Base-by-base conservation (phyloP, 495 filamentous ascomycete genomes). In the Parmelia sp. region DNA sequence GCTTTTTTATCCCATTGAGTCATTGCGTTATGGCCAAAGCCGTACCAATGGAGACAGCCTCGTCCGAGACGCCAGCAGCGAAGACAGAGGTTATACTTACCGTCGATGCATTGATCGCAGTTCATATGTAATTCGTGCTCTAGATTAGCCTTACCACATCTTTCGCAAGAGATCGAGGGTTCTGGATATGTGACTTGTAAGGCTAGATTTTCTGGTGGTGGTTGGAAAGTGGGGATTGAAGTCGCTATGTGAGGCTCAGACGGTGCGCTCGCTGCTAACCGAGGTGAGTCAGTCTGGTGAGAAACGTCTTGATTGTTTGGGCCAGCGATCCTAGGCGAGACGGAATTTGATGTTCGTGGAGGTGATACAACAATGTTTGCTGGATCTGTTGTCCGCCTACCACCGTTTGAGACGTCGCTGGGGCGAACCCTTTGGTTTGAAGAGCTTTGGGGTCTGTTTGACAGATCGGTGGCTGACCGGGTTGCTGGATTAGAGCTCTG, bases 41-140 rank as follows among this genome's bases (percentile, higher is more conserved):
- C 90, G 62, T 81, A 87, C 88, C 90, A 94, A 66, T 89, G 78
- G 4, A 84, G 78, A 73, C 91, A 96, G 29, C 91, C 90, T 69
- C 79, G 80, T n/a, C 85, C 83, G 35, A 72, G 58, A 39, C 89
- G 86, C 73, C 90, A 96, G 76, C 92, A 96, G 65, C 79, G 80
- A 3, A 88, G 74, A 69, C 92, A 96, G 25, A 96, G 77, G 71
- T 91, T 86, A 77, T 83, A 93, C 31, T 80, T 74, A 3, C 89
- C 90, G n/a, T 79, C 71, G 45, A 81, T 78, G 74, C 92, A 96
- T 51, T 77, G 74, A 10, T 75, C 68, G 74, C 92, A 96, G 71
- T 86, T 85, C 74, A 88, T 91, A 72, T 96, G 90, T 0, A 95
- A 76, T 3, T 88, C 83, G 68, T 96, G 91, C 71, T 94, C 85